Evolutionary conservation across 1,139 yeast genomes (phyloP).

Genomic region (Pichia sp.): DNA sequence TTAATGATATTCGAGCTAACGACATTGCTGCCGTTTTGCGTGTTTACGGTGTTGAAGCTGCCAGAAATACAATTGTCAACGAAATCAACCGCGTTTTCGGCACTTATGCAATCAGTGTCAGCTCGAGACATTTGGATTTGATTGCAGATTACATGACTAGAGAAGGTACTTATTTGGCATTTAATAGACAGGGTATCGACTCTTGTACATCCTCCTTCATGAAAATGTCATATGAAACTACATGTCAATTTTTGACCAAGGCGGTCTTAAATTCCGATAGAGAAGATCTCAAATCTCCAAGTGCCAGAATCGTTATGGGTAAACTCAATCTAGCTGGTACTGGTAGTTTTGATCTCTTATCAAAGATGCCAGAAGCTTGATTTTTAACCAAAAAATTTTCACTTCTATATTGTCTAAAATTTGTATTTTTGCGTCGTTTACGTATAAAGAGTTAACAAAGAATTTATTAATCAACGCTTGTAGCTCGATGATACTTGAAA

Average conservation of each 20-base stretch:
- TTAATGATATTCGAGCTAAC: slow-evolving; percentile 83
- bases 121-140: slow-evolving; percentile 89
- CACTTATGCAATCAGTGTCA: slow-evolving; percentile 92
- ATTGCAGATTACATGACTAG: slow-evolving; percentile 99
- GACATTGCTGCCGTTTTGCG: slow-evolving; percentile 86
- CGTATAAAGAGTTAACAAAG: not conserved
- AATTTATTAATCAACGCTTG: not conserved
- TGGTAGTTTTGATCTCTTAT: slow-evolving; percentile 87
- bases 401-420: not conserved
- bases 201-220: slow-evolving; percentile 91
- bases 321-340: slow-evolving; percentile 91
- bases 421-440: slow-evolving; percentile 4
- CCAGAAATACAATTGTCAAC: slow-evolving; percentile 92
- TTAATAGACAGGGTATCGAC: slow-evolving; percentile 97
- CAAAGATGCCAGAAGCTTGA: slow-evolving; percentile 47
- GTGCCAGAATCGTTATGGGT: slow-evolving; percentile 94
- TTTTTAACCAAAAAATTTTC: not conserved
- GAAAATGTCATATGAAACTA: slow-evolving; percentile 99
- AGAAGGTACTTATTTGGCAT: slow-evolving; percentile 94
- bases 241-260: slow-evolving; percentile 94
- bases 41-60: slow-evolving; percentile 98
- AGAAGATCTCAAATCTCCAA: slow-evolving; percentile 87
- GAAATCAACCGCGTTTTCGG: slow-evolving; percentile 96
- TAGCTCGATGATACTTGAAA: not conserved
- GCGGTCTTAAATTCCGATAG: slow-evolving; percentile 91